A percentile compares a stretch with the other conserved stretches of the same genome.
Conservation (phyloP, 148 eudicot species). For the Camellia granthamiana region DNA sequence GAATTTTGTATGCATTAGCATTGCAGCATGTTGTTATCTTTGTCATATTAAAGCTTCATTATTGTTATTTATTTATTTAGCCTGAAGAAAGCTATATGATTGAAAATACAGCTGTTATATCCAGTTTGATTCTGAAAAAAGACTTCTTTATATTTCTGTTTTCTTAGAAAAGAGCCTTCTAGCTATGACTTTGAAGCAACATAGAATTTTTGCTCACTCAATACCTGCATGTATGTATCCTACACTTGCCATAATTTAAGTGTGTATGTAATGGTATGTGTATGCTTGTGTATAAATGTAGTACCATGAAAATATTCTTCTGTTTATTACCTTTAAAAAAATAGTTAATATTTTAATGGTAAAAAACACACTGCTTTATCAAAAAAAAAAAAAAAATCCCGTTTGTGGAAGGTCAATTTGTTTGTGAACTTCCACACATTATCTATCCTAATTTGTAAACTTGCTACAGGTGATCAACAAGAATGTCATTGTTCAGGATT, state of each 20-base stretch:
- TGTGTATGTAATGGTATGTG: neutral
- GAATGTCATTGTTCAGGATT: constrained; percentile 62
- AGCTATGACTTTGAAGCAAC: neutral
- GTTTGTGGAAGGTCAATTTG: neutral
- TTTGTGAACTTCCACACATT: neutral
- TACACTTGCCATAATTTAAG: neutral
- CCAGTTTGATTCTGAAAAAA: neutral
- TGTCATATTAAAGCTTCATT: neutral
- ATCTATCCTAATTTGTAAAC: constrained; percentile 8
- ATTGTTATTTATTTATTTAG: neutral
- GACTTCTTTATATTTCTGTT: neutral
- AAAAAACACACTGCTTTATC: neutral
- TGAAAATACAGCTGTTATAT: neutral
- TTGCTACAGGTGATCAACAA: constrained; percentile 52
- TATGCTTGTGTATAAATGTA: neutral
- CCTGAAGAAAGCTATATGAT: constrained; percentile 4
- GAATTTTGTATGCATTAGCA: neutral
- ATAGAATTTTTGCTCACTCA: neutral
- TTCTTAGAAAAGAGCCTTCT: neutral
- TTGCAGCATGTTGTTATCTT: neutral
- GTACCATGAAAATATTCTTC: neutral
- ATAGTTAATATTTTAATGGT: neutral
- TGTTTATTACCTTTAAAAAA: neutral
- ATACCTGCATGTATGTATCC: neutral
- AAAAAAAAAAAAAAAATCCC: neutral